Evolutionary conservation across 2,329 filamentous ascomycete genomes (phyloP), one percentile per base, ranked within the genome.

Genomic region (Periglandula ipomoeae): DNA sequence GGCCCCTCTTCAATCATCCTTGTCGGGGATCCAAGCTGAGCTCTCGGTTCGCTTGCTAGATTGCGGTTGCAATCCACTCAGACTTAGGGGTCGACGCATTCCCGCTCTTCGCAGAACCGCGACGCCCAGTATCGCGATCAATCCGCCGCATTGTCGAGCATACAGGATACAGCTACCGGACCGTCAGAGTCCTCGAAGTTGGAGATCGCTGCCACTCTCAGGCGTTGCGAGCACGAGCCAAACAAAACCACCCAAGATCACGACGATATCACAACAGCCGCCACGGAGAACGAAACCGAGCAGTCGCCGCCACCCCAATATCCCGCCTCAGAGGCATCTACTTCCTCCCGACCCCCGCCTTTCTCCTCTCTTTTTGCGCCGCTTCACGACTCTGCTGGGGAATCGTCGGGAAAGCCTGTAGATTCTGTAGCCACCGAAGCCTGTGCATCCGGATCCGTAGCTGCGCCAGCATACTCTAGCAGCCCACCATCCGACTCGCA

Each of bases 221-320:
- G 57, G 54, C 52, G 56, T 56, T 51, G 56, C 52, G 50, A 60
- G 53, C 51, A 58, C 54, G 50, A 42, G n/a, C 50, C 50, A 54
- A 34, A 53, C 54, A 24, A 46, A 52, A 49, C 52, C 51, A 45
- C 53, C 32, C 52, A 55, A 55, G 51, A 58, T 43, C 47, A 54
- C 49, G 53, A 59, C 47, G 49, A 58, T 42, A 46, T 49, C 23
- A 39, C 48, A 47, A 52, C 58, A 47, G 49, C 51, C 52, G 50
- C 54, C 44, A 42, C 50, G 49, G 46, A 55, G 34, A 53, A 57
- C 60, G 55, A 64, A 52, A 51, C 61, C 53, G 66, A 67, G 53
- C 71, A 68, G 53, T 75, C 74, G 50, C 78, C 78, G 46, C 80
- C 79, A 55, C 79, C 80, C 46, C 74, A 74, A 60, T 83, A 83